Conservation (phyloP, 495 filamentous ascomycete species). For the Glonium stellatum region DNA sequence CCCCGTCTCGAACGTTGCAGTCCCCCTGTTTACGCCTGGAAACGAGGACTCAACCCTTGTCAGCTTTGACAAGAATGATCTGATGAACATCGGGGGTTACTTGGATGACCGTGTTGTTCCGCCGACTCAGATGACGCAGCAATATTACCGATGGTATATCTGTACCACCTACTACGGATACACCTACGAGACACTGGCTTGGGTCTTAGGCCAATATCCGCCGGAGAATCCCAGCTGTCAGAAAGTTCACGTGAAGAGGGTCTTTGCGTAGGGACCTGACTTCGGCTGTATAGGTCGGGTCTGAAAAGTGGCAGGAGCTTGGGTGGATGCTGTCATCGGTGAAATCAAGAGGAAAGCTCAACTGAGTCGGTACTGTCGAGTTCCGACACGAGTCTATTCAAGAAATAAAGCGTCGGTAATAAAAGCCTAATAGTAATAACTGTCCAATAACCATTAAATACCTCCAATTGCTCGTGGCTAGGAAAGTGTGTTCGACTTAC, state of each 20-base stretch:
- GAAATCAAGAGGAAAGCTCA: too few species aligned
- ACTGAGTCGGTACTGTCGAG: too few species aligned
- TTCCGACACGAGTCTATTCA: too few species aligned
- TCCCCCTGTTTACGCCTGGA: constrained; percentile 41
- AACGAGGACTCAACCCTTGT: constrained; percentile 26
- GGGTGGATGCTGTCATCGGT: too few species aligned
- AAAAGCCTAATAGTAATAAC: too few species aligned
- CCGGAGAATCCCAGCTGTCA: constrained; percentile 54
- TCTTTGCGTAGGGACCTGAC: constrained; percentile 10
- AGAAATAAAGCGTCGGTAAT: too few species aligned
- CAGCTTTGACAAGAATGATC: constrained; percentile 41
- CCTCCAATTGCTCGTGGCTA: too few species aligned
- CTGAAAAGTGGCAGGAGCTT: too few species aligned
- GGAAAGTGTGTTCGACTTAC: too few species aligned
- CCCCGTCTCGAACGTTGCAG: constrained; percentile 46
- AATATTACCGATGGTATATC: constrained; percentile 44
- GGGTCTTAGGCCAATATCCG: constrained; percentile 39
- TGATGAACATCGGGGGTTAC: constrained; percentile 42
- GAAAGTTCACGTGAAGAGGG: constrained; percentile 40
- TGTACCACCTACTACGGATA: constrained; percentile 50
- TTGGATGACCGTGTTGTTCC: constrained; percentile 43
- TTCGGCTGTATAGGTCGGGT: too few species aligned
- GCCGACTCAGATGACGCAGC: constrained; percentile 20
- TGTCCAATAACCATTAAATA: too few species aligned
- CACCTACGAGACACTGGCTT: constrained; percentile 46